phyloP scores from a whole-genome alignment of 108 stramenopile species.

The Chaetoceros tenuissimus region DNA sequence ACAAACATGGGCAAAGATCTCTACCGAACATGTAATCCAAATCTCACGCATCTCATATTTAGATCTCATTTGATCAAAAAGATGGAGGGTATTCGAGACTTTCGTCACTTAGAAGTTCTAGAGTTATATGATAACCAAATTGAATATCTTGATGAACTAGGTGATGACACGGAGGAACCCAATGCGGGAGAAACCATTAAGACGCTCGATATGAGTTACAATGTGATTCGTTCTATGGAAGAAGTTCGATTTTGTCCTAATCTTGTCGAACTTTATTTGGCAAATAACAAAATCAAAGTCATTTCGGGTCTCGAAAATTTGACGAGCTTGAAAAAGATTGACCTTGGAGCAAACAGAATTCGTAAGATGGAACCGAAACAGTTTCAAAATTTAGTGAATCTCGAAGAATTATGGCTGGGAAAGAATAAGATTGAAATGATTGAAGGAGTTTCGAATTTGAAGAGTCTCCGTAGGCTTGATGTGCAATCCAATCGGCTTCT shows the following conservation, averaged over 20 bases:
- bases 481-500: conserved; percentile 90
- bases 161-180: conserved; percentile 27
- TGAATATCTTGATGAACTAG: conserved; percentile 36
- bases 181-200: conserved; percentile 39
- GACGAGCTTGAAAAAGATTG: conserved; percentile 69
- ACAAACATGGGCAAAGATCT: conserved; percentile 62
- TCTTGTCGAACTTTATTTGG: conserved; percentile 78
- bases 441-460: conserved; percentile 60
- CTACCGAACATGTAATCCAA: conserved; percentile 16
- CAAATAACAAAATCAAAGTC: conserved; percentile 93
- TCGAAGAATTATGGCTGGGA: conserved; percentile 85
- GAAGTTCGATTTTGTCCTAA: conserved; percentile 57
- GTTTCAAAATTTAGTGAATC: conserved; percentile 51
- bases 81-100: conserved; percentile 63
- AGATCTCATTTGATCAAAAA: conserved; percentile 66
- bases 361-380: conserved; percentile 67
- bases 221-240: conserved; percentile 82
- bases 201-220: conserved; percentile 86
- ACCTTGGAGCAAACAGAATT: conserved; percentile 94
- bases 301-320: conserved; percentile 79
- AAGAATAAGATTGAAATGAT: conserved; percentile 89
- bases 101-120: conserved; percentile 58
- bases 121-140: conserved; percentile 96
- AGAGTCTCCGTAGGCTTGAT: conserved; percentile 73
- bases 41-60: conserved; percentile 50